Conservation (phyloP, 345 rosid species). For the Linum trigynum region DNA sequence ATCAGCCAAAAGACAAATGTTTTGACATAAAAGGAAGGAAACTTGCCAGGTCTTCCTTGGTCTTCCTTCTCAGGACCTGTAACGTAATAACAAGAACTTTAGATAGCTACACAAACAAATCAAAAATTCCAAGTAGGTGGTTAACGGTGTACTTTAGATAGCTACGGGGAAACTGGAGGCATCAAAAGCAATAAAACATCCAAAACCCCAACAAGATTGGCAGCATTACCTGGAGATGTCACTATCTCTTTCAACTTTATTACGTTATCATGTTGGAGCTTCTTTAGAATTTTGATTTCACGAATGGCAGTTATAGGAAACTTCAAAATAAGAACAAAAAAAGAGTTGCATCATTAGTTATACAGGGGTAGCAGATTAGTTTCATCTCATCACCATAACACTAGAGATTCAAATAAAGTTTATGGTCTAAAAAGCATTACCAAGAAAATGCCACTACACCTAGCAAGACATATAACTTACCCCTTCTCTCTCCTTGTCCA, state of each 20-base stretch:
- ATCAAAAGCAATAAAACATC: background rate
- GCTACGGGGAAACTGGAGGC: background rate
- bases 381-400: too few relatives aligned
- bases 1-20: background rate
- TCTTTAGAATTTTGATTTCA: slow-evolving; percentile 71
- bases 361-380: too few relatives aligned
- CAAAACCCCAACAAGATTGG: background rate
- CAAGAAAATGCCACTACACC: background rate
- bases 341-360: background rate
- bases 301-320: slow-evolving; percentile 77
- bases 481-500: slow-evolving; percentile 98
- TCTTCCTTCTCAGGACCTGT: slow-evolving; percentile 86
- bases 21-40: background rate
- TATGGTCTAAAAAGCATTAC: too few relatives aligned
- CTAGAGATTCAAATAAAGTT: too few relatives aligned
- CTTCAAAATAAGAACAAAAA: slow-evolving; percentile 23
- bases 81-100: background rate
- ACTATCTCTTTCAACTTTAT: slow-evolving; percentile 68
- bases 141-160: background rate
- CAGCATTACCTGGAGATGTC: slow-evolving; percentile 52
- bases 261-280: slow-evolving; percentile 62
- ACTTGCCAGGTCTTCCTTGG: slow-evolving; percentile 78
- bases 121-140: background rate
- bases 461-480: slow-evolving; percentile 29
- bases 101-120: slow-evolving; percentile 1